phyloP scores from a whole-genome alignment of 1,139 yeast species.

The Arxiozyma heterogenica region DNA sequence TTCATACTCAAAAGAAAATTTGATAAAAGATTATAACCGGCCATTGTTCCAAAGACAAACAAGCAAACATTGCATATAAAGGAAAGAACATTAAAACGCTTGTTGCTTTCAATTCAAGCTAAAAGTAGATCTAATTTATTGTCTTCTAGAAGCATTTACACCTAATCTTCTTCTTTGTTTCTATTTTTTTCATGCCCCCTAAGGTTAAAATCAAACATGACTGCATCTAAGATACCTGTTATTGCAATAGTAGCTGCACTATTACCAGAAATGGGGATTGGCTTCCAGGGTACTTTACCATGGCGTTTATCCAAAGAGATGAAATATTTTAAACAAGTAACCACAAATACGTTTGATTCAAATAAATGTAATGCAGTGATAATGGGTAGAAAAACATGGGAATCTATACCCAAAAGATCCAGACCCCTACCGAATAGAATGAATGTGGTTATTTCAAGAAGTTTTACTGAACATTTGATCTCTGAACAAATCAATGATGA shows the following conservation, averaged over 20 bases:
- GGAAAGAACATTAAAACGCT: no score
- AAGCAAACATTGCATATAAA: background rate
- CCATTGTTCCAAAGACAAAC: background rate
- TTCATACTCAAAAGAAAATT: background rate
- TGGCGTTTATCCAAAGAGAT: constrained; percentile 84
- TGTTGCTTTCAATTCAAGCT: no score
- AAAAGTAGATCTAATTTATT: no score
- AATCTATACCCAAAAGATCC: constrained; percentile 75
- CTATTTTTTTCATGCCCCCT: background rate
- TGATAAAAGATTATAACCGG: background rate
- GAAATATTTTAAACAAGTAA: constrained; percentile 71
- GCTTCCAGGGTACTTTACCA: constrained; percentile 71
- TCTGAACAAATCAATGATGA: constrained; percentile 9
- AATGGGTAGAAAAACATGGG: constrained; percentile 97
- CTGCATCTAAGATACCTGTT: constrained; percentile 1
- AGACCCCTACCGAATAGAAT: constrained; percentile 72
- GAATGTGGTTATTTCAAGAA: constrained; percentile 66
- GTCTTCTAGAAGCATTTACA: background rate
- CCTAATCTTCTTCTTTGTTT: background rate
- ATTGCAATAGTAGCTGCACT: constrained; percentile 78
- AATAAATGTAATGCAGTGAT: constrained; percentile 61
- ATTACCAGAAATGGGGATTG: constrained; percentile 74
- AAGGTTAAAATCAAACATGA: background rate
- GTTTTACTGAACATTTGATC: constrained; percentile 25
- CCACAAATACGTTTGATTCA: constrained; percentile 37